Evolutionary conservation across 2,329 filamentous ascomycete species (phyloP).

Genomic region (Clonostachys rosea): DNA sequence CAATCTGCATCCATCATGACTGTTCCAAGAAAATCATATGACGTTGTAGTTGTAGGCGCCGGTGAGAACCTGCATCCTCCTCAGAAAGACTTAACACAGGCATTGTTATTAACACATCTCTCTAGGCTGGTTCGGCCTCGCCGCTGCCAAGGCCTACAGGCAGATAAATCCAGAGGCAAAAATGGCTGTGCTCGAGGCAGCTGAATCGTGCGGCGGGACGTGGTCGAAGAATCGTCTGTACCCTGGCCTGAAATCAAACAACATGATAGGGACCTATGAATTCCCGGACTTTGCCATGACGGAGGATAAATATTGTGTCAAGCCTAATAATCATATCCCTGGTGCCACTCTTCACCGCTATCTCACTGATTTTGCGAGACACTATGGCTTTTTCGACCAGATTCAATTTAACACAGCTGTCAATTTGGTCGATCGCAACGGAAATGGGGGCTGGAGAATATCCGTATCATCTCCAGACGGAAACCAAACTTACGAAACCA

Average conservation of each 20-base stretch:
- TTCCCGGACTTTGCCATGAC: slow-evolving; percentile 73
- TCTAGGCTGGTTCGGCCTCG: slow-evolving; percentile 45
- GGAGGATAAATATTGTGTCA: slow-evolving; percentile 41
- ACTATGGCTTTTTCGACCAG: slow-evolving; percentile 32
- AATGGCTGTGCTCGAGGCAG: slow-evolving; percentile 52
- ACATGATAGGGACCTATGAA: slow-evolving; percentile 68
- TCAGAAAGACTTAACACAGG: background rate
- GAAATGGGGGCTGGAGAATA: slow-evolving; percentile 9
- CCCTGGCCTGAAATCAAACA: slow-evolving; percentile 68
- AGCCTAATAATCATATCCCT: slow-evolving; percentile 39
- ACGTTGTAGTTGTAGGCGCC: slow-evolving; percentile 13
- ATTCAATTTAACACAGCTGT: slow-evolving; percentile 34
- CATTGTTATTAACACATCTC: background rate
- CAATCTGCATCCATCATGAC: background rate
- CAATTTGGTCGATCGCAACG: slow-evolving; percentile 22
- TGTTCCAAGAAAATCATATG: slow-evolving; percentile 5
- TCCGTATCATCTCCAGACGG: slow-evolving; percentile 3
- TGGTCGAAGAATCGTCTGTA: slow-evolving; percentile 67
- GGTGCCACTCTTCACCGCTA: slow-evolving; percentile 41
- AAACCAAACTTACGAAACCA: slow-evolving; percentile 11
- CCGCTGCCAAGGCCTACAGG: slow-evolving; percentile 57
- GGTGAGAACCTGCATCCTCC: slow-evolving; percentile 5
- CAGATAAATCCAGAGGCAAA: slow-evolving; percentile 50
- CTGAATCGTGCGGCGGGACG: slow-evolving; percentile 53
- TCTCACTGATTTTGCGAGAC: slow-evolving; percentile 36